Conservation (phyloP, 768 basidiomycete species). For the Collybia nuda region DNA sequence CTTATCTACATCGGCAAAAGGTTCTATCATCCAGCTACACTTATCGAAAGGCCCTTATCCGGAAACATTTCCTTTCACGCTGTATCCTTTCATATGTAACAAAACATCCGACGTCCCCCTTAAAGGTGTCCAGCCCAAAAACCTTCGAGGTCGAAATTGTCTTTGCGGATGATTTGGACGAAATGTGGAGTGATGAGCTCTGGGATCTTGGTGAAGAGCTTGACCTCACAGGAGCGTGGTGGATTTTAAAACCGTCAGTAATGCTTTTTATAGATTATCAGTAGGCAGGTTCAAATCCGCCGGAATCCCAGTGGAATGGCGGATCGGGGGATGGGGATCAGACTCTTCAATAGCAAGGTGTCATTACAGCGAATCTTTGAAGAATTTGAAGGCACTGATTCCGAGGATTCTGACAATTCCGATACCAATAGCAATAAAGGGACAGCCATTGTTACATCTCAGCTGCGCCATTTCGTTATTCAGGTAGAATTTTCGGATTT, state of each 20-base stretch:
- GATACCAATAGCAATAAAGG: conserved; percentile 35
- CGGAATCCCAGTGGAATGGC: conserved; percentile 70
- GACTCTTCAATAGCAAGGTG: conserved; percentile 81
- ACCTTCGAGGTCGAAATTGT: conserved; percentile 87
- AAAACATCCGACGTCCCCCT: conserved; percentile 63
- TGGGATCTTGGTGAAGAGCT: conserved; percentile 78
- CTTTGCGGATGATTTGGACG: conserved; percentile 92
- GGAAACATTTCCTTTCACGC: conserved; percentile 88
- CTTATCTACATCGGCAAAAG: conserved; percentile 44
- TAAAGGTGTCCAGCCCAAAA: conserved; percentile 58
- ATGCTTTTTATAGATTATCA: background rate
- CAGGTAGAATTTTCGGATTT: conserved; percentile 56
- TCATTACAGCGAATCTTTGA: conserved; percentile 74
- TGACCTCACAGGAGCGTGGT: conserved; percentile 63
- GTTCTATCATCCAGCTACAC: conserved; percentile 81
- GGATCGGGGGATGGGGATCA: conserved; percentile 92
- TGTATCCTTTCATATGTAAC: conserved; percentile 68
- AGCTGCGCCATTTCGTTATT: conserved; percentile 93
- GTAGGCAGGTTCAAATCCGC: conserved; percentile 3
- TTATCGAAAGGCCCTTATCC: conserved; percentile 90
- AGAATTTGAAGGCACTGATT: conserved; percentile 67
- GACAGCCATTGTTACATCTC: conserved; percentile 75
- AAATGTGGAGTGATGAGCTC: conserved; percentile 89
- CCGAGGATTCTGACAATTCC: conserved; percentile 48
- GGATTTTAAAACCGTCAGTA: conserved; percentile 86